Percentiles rank a stretch among this genome's conserved stretches.
These are phyloP conservation scores for Diutina pseudorugosa DNA, from an alignment of 1,139 yeast species.

Conservation along the genomic window DNA sequence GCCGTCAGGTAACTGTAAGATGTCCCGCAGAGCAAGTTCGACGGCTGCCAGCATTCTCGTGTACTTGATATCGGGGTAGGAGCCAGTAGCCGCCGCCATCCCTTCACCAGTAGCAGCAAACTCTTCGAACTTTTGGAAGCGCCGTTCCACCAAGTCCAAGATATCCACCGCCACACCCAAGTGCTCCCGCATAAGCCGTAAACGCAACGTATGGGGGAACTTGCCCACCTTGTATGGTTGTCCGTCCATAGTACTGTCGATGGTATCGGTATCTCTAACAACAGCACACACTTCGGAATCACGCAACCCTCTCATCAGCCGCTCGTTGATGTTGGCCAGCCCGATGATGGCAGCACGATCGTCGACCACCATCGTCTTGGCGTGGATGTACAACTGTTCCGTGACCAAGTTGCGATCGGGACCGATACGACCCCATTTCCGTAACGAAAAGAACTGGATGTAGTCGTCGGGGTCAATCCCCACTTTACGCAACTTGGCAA, in stretches of 20 bases:
- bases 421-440: constrained; percentile 95
- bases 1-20: constrained; percentile 32
- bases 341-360: constrained; percentile 91
- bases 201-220: constrained; percentile 81
- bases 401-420: constrained; percentile 63
- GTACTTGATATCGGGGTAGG: constrained; percentile 20
- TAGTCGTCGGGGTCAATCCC: constrained; percentile 87
- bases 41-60: constrained; percentile 50
- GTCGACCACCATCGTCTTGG: constrained; percentile 87
- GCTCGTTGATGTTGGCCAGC: constrained; percentile 90
- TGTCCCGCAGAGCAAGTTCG: constrained; percentile 61
- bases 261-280: constrained; percentile 69
- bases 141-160: constrained; percentile 71
- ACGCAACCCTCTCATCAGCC: constrained; percentile 87
- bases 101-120: constrained; percentile 38
- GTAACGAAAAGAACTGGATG: constrained; percentile 79
- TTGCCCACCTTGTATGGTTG: constrained; percentile 68
- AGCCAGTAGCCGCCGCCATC: constrained; percentile 28
- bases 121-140: constrained; percentile 48
- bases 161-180: constrained; percentile 87
- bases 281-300: constrained; percentile 92
- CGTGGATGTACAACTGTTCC: constrained; percentile 90
- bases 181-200: constrained; percentile 93
- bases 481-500: constrained; percentile 62
- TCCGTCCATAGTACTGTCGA: constrained; percentile 73